Conservation (phyloP, 2,329 filamentous ascomycete genomes). For the Scopulariopsis brevicaulis region DNA sequence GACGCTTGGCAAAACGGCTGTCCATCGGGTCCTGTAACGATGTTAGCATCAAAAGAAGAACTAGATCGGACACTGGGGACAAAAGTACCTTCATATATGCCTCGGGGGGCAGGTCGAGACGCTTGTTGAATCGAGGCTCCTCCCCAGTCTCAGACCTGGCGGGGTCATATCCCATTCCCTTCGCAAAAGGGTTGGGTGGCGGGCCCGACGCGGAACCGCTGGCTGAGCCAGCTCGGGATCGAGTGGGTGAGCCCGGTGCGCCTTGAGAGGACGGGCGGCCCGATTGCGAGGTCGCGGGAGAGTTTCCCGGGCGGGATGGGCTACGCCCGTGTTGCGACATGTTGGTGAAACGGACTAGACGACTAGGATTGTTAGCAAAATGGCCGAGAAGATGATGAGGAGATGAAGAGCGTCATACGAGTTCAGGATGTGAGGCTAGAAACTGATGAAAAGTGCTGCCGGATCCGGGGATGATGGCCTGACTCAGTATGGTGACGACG, state of each 20-base stretch:
- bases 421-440: neutral
- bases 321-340: neutral
- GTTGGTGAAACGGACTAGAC: neutral
- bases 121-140: slow-evolving; percentile 30
- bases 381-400: neutral
- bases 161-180: slow-evolving; percentile 29
- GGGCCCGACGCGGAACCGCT: neutral
- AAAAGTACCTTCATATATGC: slow-evolving; percentile 33
- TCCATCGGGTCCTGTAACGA: slow-evolving; percentile 11
- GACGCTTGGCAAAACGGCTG: slow-evolving; percentile 31
- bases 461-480: neutral
- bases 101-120: slow-evolving; percentile 47
- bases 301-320: neutral
- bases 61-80: neutral
- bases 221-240: neutral
- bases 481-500: neutral
- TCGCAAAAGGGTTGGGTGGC: slow-evolving; percentile 5
- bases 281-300: neutral
- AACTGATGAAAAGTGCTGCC: neutral
- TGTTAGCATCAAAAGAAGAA: neutral
- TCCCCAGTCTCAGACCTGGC: slow-evolving; percentile 18
- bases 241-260: neutral
- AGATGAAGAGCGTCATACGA: neutral
- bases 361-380: neutral
- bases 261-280: neutral